Base-by-base conservation (phyloP, 148 eudicot genomes). In the Rhododendron griersonianum region DNA sequence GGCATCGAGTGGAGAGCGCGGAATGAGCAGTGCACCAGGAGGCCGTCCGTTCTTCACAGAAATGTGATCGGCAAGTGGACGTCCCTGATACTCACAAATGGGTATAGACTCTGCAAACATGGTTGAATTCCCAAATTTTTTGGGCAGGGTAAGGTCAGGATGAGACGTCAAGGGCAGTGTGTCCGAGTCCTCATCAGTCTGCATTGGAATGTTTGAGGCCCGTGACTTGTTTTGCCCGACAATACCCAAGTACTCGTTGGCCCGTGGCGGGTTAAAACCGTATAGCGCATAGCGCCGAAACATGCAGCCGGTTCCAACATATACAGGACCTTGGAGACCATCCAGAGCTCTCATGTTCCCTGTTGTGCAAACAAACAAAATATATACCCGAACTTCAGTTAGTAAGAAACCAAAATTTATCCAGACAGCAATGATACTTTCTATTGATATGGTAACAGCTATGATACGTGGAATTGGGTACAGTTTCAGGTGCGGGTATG, bases 271-370 rank as follows among this genome's bases (percentile, higher is more conserved):
- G 53, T 89, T 91, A 44, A 96, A 96, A 28, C 99, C 99, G 48
- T 96, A 96, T 7, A 96, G 92, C 3, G 98, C 99, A 82, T 93
- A 96, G 16, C 99, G 87, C 44, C 98, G 91, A 75, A 96, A 96
- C 98, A 96, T 93, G 89, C 96, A 94, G 2, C 99, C 99, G 1
- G 99, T 96, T 85, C 99, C 99, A 15, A 96, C 99, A 80, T 96
- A 96, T 8, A 96, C 95, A 0, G 98, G 99, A 30, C 99, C 99
- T 87, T 96, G 99, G 39, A 96, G 92, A 81, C 99, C 99, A 87
- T 96, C 99, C 69, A 96, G 86, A 2, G 99, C 99, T 89, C 99
- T 84, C 99, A 96, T 96, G 65, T 96, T 96, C 25, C 99, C 94
- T 92, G 47, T 28, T 19, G 19, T 45, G 16, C 76, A 61, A 10